phyloP scores from a whole-genome alignment of 129 eudicot genomes.

The Heracleum sosnowskyi region DNA sequence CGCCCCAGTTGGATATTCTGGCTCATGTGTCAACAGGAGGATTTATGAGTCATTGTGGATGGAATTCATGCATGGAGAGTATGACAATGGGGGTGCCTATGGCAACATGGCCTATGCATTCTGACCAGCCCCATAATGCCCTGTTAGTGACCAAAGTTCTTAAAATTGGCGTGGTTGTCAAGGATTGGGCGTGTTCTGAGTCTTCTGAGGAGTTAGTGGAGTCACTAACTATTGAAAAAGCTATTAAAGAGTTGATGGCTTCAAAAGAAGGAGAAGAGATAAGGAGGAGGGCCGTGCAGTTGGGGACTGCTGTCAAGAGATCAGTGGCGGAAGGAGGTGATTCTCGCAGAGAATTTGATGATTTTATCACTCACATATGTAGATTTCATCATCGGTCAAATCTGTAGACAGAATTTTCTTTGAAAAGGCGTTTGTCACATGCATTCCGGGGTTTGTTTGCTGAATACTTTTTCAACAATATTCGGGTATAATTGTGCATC shows the following conservation, averaged over 20 bases:
- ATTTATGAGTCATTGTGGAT: slow-evolving; percentile 6
- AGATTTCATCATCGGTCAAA: not conserved
- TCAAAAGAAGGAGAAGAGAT: not conserved
- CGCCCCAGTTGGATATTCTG: not conserved
- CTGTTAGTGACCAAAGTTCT: not conserved
- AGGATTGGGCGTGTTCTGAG: not conserved
- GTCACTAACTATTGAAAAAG: not conserved
- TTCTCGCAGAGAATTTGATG: not conserved
- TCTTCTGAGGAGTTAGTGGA: not conserved
- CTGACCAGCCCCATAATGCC: slow-evolving; percentile 1
- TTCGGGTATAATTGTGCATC: too few species aligned
- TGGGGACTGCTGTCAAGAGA: not conserved
- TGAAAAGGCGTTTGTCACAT: not conserved
- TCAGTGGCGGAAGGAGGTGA: not conserved
- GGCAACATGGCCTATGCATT: slow-evolving; percentile 3
- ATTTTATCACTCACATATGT: not conserved
- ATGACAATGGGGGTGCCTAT: slow-evolving; percentile 3
- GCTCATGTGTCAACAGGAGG: not conserved
- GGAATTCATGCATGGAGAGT: slow-evolving; percentile 3
- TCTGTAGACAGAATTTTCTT: not conserved
- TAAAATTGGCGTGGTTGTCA: not conserved
- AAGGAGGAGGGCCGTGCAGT: not conserved
- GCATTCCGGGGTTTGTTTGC: not conserved
- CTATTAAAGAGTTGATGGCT: slow-evolving; percentile 1
- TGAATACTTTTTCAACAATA: too few species aligned